Percentiles rank a stretch among this genome's conserved stretches.
phyloP scores from a whole-genome alignment of 2,329 filamentous ascomycete species.

The Sarocladium oryzae region DNA sequence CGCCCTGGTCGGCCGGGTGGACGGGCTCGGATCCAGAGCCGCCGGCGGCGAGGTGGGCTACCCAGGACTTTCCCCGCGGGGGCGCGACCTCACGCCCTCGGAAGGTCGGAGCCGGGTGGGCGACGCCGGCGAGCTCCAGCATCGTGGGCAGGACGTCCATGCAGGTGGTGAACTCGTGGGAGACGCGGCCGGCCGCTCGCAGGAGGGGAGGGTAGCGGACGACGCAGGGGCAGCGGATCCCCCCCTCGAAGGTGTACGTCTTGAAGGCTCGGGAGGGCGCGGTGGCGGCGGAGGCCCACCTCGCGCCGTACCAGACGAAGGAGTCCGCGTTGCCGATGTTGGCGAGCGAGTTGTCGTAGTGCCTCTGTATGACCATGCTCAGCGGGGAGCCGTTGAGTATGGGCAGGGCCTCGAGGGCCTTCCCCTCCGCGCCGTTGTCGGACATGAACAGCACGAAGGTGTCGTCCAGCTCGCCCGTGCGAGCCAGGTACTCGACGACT shows the following conservation, averaged over 20 bases:
- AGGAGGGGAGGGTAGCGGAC: not conserved
- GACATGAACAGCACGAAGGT: slow-evolving; percentile 59
- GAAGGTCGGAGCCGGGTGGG: slow-evolving; percentile 29
- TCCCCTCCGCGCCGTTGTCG: slow-evolving; percentile 57
- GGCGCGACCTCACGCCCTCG: slow-evolving; percentile 40
- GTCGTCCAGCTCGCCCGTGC: slow-evolving; percentile 53
- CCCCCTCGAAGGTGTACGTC: slow-evolving; percentile 38
- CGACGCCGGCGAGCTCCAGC: slow-evolving; percentile 36
- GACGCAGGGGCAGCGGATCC: slow-evolving; percentile 21
- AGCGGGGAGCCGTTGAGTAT: not conserved
- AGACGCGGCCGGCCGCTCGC: slow-evolving; percentile 7
- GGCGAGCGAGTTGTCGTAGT: slow-evolving; percentile 43
- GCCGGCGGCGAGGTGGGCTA: slow-evolving; percentile 2
- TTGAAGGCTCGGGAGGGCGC: slow-evolving; percentile 30
- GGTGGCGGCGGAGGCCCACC: slow-evolving; percentile 41
- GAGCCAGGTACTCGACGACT: slow-evolving; percentile 48
- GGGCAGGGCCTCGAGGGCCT: slow-evolving; percentile 44
- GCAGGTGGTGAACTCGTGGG: slow-evolving; percentile 28
- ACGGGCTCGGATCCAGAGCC: not conserved
- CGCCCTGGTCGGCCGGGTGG: slow-evolving; percentile 33
- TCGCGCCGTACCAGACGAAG: slow-evolving; percentile 55
- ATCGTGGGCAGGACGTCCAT: slow-evolving; percentile 45
- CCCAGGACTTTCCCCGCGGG: slow-evolving; percentile 35
- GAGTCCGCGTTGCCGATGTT: slow-evolving; percentile 50
- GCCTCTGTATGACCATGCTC: slow-evolving; percentile 47